Evolutionary conservation across 371 early-diverging fungal species (phyloP), one percentile per base, ranked within the genome.

Genomic region (Chytridium lagenaria): DNA sequence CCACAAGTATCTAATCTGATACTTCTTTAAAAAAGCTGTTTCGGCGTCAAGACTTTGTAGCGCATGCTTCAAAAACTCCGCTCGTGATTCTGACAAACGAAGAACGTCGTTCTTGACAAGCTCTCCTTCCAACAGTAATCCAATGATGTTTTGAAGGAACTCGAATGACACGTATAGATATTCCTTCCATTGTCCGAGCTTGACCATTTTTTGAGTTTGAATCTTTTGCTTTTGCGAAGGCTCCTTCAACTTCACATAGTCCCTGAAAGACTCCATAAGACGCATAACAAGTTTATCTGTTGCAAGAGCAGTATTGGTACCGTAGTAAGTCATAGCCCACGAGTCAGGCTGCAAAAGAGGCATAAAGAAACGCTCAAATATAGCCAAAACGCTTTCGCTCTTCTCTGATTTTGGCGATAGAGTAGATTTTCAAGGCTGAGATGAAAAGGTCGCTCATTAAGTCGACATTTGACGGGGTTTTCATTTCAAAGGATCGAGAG

Each of bases 171-270:
- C 23, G 26, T 15, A 52, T 22, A 52, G 55, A 12, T n/a, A 26
- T 26, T 52, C 55, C 55, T 52, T 52, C 55, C 55, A 52, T 52
- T 52, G 55, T 22, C 55, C 55, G 5, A 52, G 26, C 26, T 52
- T 52, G 5, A 52, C 55, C 5, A 26, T 52, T 26, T 52, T 52
- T 23, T 52, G 55, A 23, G 5, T 52, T 52, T 52, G 55, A 15
- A 12, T 26, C 55, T 52, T 34, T 61, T 61, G 61, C 61, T 61
- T 61, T 61, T 37, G 37, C 3, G 61, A 61, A 34, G 61, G 55
- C 55, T 52, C 55, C 23, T 26, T 52, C 5, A 52, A 26, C 23
- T 61, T 61, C 7, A 37, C 10, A 36, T 34, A 61, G 36, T 61
- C 61, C 23, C 61, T 61, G 3, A 61, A 31, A 28, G 36, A 28